Conservation (phyloP, 2,329 filamentous ascomycete species). For the Botrytis paeoniae region DNA sequence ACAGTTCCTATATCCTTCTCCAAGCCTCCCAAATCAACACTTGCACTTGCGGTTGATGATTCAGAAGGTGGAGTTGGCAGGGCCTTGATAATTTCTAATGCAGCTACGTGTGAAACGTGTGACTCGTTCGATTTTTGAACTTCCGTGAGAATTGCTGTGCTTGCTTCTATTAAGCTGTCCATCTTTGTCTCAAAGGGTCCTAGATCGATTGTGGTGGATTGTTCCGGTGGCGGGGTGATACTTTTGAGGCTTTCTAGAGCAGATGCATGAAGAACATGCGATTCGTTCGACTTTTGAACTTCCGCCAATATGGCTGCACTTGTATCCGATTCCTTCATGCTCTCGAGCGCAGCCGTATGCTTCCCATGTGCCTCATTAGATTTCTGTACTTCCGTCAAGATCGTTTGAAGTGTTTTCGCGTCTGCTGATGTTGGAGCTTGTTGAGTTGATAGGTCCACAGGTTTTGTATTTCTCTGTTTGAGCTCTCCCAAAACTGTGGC, state of each 20-base stretch:
- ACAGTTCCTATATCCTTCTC: not conserved
- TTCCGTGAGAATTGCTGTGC: constrained; percentile 21
- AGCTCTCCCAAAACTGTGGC: constrained; percentile 24
- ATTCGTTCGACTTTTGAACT: constrained; percentile 23
- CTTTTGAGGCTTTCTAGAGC: constrained; percentile 23
- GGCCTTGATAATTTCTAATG: constrained; percentile 23
- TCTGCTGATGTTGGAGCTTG: not conserved
- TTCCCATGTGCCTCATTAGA: constrained; percentile 26
- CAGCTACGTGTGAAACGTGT: constrained; percentile 20
- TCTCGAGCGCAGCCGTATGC: constrained; percentile 9
- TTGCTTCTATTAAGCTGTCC: constrained; percentile 14
- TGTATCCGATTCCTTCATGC: constrained; percentile 21
- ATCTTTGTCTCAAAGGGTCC: constrained; percentile 20
- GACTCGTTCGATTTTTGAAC: constrained; percentile 22
- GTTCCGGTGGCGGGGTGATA: not conserved
- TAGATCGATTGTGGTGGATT: constrained; percentile 1
- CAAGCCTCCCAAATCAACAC: constrained; percentile 4
- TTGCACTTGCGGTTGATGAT: not conserved
- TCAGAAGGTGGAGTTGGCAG: not conserved
- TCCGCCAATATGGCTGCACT: constrained; percentile 23
- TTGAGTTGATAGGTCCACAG: not conserved
- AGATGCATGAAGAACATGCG: constrained; percentile 21
- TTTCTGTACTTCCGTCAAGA: constrained; percentile 25
- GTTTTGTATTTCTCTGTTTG: constrained; percentile 15
- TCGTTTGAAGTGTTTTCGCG: constrained; percentile 18